phyloP scores from a whole-genome alignment of 23 red algal species.

The Porphyridium purpureum region DNA sequence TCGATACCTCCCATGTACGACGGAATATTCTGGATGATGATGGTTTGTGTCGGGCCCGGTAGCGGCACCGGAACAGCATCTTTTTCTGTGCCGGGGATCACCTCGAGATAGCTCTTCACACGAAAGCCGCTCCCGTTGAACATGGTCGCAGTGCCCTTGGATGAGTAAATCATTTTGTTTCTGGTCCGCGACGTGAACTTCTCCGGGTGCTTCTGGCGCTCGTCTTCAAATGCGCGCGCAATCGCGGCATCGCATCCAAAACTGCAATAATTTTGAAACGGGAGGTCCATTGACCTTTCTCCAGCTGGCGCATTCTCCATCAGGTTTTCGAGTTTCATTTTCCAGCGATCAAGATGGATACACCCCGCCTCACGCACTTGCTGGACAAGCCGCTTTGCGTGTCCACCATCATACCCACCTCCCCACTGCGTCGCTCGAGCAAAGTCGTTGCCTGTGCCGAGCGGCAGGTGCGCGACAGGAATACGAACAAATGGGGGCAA shows the following conservation, averaged over 20 bases:
- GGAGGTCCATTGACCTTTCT: neutral
- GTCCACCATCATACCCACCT: conserved; percentile 1
- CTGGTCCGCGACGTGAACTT: neutral
- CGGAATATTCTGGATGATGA: neutral
- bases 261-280: neutral
- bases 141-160: too few relatives aligned
- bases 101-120: too few relatives aligned
- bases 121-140: too few relatives aligned
- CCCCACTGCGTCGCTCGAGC: neutral
- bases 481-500: neutral
- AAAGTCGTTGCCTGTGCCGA: neutral
- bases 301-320: neutral
- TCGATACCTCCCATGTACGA: neutral
- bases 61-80: too few relatives aligned
- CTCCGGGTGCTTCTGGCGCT: neutral
- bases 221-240: neutral
- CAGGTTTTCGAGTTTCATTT: neutral
- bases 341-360: neutral
- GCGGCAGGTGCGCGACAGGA: conserved; percentile 1
- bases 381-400: neutral
- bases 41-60: too few relatives aligned
- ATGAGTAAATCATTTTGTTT: too few relatives aligned
- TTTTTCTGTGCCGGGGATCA: too few relatives aligned
- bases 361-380: neutral
- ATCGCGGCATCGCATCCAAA: neutral